phyloP scores from a whole-genome alignment of 2,329 filamentous ascomycete species.

The Bertia moriformis region DNA sequence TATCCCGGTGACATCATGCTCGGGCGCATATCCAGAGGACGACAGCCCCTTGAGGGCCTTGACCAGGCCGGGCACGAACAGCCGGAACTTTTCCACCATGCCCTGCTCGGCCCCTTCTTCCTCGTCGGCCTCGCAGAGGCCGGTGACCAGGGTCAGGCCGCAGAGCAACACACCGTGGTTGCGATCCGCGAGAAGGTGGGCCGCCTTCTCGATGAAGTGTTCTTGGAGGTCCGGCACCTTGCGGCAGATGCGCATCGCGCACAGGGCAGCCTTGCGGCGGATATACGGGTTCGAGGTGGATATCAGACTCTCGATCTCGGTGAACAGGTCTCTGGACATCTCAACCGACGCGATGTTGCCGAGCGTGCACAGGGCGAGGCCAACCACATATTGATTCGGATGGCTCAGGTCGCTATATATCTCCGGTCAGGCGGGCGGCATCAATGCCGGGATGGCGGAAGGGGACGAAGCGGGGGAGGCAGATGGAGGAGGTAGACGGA shows the following conservation, averaged over 20 bases:
- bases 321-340: conserved; percentile 94
- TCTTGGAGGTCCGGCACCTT: conserved; percentile 96
- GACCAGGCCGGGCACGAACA: conserved; percentile 71
- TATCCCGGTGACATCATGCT: conserved; percentile 97
- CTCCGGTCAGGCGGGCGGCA: background rate
- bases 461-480: conserved; percentile 1
- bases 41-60: conserved; percentile 84
- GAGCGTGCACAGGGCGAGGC: conserved; percentile 84
- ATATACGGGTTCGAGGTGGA: conserved; percentile 95
- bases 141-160: conserved; percentile 78
- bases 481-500: too few relatives aligned
- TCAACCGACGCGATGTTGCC: conserved; percentile 96
- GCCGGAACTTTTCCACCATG: conserved; percentile 79
- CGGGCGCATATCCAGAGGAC: conserved; percentile 88
- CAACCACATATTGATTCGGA: conserved; percentile 96
- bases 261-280: conserved; percentile 89
- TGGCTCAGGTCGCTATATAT: conserved; percentile 95
- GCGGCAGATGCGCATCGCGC: conserved; percentile 94
- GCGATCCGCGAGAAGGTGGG: conserved; percentile 72
- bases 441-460: background rate
- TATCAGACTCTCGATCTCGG: conserved; percentile 83
- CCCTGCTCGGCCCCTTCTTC: conserved; percentile 76
- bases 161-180: conserved; percentile 93
- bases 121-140: conserved; percentile 88
- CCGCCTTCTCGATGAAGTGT: conserved; percentile 89